Conservation (phyloP, 352 stramenopile genomes). For the Aphanomyces cochlioides region DNA sequence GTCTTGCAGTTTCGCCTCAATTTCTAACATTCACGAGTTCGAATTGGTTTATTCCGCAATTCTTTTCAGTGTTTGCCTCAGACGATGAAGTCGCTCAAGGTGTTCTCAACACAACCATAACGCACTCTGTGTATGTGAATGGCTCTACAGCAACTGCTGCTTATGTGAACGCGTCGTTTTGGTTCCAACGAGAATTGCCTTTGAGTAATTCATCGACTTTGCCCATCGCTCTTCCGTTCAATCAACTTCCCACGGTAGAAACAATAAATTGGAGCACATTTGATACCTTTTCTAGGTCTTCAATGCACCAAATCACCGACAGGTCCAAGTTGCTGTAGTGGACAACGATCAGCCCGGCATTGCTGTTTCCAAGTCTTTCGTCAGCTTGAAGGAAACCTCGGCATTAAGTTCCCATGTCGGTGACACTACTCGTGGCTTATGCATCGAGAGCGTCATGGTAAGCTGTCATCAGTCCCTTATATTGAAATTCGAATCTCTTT, state of each 20-base stretch:
- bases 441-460: constrained; percentile 27
- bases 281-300: constrained; percentile 26
- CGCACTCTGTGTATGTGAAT: constrained; percentile 41
- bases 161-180: constrained; percentile 42
- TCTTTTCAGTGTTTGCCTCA: constrained; percentile 44
- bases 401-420: constrained; percentile 41
- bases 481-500: neutral
- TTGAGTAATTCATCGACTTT: constrained; percentile 36
- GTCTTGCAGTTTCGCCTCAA: constrained; percentile 48
- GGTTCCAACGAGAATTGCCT: constrained; percentile 43
- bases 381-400: constrained; percentile 41
- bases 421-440: constrained; percentile 34
- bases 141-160: neutral
- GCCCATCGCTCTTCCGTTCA: constrained; percentile 50
- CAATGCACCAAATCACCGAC: constrained; percentile 43
- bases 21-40: constrained; percentile 56
- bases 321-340: constrained; percentile 47
- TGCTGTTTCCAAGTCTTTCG: constrained; percentile 30
- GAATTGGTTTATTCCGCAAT: constrained; percentile 64
- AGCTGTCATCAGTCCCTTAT: neutral
- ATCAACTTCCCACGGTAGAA: constrained; percentile 45
- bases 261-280: neutral
- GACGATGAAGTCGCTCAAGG: constrained; percentile 50
- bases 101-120: constrained; percentile 38
- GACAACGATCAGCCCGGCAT: constrained; percentile 54